Percentiles rank a stretch among this genome's conserved stretches.
These are phyloP conservation scores for Angophora floribunda DNA, from an alignment of 345 rosid genomes.

Conservation along the genomic window DNA sequence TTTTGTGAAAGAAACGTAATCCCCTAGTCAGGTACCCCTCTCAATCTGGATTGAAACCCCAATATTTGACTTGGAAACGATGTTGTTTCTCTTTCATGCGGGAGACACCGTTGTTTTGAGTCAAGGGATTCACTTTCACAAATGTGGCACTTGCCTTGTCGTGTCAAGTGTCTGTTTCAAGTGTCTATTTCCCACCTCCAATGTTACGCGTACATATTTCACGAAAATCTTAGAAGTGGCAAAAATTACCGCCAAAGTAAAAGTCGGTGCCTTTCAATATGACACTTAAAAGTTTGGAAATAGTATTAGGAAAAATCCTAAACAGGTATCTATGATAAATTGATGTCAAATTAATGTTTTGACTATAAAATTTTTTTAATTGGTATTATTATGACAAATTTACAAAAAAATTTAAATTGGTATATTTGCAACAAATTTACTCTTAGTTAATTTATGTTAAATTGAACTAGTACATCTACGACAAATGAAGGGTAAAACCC, in stretches of 20 bases:
- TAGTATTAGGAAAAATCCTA: no score
- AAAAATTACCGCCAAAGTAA: background rate
- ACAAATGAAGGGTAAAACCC: no score
- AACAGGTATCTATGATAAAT: no score
- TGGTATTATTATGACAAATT: no score
- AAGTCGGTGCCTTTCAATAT: background rate
- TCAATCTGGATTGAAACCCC: no score
- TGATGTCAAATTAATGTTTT: no score
- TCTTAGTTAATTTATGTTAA: no score
- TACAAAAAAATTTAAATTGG: no score
- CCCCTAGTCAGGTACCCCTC: rapidly evolving
- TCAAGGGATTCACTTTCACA: background rate
- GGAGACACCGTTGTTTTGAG: background rate
- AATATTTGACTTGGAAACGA: background rate
- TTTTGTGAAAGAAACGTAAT: background rate
- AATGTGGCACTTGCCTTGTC: background rate
- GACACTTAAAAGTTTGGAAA: background rate
- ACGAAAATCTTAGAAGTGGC: background rate
- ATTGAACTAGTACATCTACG: no score
- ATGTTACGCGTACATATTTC: background rate
- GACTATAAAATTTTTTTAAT: no score
- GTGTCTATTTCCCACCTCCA: background rate
- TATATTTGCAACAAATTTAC: no score
- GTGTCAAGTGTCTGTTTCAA: no score
- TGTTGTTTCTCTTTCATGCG: background rate